Base-by-base conservation (phyloP, 208 protist species). In the Crithidia fasciculata region DNA sequence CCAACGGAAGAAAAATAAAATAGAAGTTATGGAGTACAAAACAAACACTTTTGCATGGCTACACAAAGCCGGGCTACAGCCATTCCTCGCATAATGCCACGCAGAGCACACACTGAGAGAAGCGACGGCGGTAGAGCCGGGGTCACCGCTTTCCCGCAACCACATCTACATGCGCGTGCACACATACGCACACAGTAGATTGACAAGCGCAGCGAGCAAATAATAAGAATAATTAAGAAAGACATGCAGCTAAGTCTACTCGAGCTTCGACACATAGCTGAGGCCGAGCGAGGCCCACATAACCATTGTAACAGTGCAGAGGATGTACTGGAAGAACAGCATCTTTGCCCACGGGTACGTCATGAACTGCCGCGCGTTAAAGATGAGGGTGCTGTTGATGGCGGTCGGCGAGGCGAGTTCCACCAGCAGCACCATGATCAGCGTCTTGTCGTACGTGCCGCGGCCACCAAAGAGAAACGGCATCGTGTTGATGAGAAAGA, bases 291-390 rank as follows among this genome's bases (percentile, higher is more conserved):
- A 81, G 36, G 77, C 73, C 89, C 91, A 96, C 75, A 82, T 54
- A 45, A 93, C 78, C 56, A 92, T 79, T 10, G 83, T 82, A 13
- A 91, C 10, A 0, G 78, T 84, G 74, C 83, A 92, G 7, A 83
- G 64, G 2, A 89, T 45, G 76, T 96, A 94, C 80, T 92, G 88
- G 50, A 89, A 90, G 54, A 94, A 89, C 7, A 96, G 81, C 89
- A 94, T 91, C 67, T 86, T 91, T 0, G 88, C 74, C 86, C 87
- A 94, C 37, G 66, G 74, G 16, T 79, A 87, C 18, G 79, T 81
- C 85, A 93, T 92, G 69, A 86, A 96, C 37, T 88, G 78, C 12
- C 69, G 67, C 0, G 74, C 56, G 63, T 87, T 89, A 72, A 92
- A 96, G 47, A 94, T 64, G 41, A 96, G 71, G 2, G 84, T 75